Base-by-base conservation (phyloP, 2,329 filamentous ascomycete genomes). In the Apiospora phragmitis region DNA sequence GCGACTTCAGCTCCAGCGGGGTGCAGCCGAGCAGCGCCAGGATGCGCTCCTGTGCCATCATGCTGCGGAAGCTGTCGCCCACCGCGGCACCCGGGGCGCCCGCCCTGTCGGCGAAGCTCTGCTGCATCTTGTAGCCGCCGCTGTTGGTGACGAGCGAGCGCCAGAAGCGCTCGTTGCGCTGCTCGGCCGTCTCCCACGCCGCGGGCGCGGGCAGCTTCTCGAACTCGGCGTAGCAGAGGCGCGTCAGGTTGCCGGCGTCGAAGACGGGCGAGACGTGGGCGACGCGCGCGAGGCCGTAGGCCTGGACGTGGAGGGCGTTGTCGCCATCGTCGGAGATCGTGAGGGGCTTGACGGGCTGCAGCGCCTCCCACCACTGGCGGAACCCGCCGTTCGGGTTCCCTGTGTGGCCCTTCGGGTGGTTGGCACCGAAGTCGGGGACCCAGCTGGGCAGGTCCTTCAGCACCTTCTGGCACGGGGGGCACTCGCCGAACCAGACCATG, bases 391-490 rank as follows among this genome's bases (percentile, higher is more conserved):
- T 70, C 1, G 72, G 71, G 41, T 65, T 72, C 45, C 69, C 68
- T 0, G 4, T 16, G n/a, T 6, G 26, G 11, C 41, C 66, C 26
- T 69, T 65, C 0, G 68, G 65, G 32, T 68, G 43, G 1, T 43
- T 35, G 24, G 72, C 59, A 65, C 71, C 70, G 65, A 73, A 77
- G 65, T 77, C 75, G 1, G 74, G 73, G n/a, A 74, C 76, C 76
- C 76, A 76, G 55, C 49, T 75, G 45, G 75, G 75, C 6, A 77
- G 70, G 7, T 68, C 74, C 62, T 70, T 69, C 16, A 73, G 26
- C 11, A 72, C 68, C 45, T 68, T 70, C 12, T 69, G 69, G 70
- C 74, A 74, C 0, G 74, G 75, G 24, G 72, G 68, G 1, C 74
- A 72, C 62, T 76, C 74, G 51, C 2, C 43, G 14, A 26, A 69